Conservation (phyloP, 139 green algal genomes). For the Volvox reticuliferus region DNA sequence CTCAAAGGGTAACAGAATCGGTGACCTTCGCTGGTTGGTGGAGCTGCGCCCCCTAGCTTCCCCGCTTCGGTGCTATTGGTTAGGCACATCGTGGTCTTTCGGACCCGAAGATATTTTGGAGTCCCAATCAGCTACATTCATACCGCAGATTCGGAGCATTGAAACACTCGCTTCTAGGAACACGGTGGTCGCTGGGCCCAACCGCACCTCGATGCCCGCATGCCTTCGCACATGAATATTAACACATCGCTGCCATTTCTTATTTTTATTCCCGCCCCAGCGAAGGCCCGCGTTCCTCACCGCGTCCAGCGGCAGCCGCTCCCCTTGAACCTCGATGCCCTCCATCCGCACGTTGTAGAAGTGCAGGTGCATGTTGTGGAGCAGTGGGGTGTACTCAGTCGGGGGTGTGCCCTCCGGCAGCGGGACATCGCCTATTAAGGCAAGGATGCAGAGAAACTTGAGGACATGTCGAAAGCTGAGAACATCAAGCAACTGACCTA, state of each 20-base stretch:
- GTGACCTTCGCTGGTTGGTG: too few relatives aligned
- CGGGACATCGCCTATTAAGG: constrained; percentile 52
- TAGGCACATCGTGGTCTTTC: too few relatives aligned
- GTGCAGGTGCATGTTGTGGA: constrained; percentile 56
- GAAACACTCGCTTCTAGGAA: too few relatives aligned
- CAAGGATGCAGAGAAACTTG: too few relatives aligned
- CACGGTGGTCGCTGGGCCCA: not conserved
- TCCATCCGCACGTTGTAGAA: constrained; percentile 89
- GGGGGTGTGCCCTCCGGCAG: constrained; percentile 22
- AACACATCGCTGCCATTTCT: not conserved
- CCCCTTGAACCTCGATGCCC: constrained; percentile 71
- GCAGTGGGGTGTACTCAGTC: constrained; percentile 76
- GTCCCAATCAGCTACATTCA: too few relatives aligned
- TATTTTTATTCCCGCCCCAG: not conserved
- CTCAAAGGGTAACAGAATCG: too few relatives aligned
- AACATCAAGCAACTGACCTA: too few relatives aligned
- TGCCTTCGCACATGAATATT: not conserved
- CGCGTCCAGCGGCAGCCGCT: constrained; percentile 57
- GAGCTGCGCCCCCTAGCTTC: too few relatives aligned
- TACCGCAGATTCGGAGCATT: too few relatives aligned
- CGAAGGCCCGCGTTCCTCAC: constrained; percentile 34
- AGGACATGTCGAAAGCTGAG: too few relatives aligned
- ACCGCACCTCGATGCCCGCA: not conserved
- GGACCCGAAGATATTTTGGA: too few relatives aligned
- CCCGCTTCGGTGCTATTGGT: too few relatives aligned